Conservation (phyloP, 148 eudicot genomes). For the Camellia granthamiana region DNA sequence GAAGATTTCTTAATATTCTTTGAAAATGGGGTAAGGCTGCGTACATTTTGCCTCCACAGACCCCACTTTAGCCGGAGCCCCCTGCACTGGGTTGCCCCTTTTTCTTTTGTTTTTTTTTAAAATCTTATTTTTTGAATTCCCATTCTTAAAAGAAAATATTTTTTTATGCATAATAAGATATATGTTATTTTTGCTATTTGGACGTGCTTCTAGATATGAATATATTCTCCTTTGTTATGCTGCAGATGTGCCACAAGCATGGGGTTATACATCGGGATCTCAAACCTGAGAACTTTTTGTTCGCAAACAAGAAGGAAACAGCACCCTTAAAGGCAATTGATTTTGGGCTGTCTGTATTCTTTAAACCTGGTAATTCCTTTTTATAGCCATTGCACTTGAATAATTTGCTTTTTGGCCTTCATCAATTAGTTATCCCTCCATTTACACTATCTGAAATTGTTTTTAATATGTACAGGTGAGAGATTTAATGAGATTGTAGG, state of each 20-base stretch:
- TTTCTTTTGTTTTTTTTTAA: no score
- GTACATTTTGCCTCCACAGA: no score
- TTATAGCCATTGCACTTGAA: not conserved
- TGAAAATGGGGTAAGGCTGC: no score
- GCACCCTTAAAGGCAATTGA: constrained; percentile 28
- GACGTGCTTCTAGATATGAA: not conserved
- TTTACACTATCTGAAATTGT: not conserved
- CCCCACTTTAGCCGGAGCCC: no score
- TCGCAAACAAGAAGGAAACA: constrained; percentile 25
- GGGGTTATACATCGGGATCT: constrained; percentile 34
- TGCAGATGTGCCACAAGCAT: constrained; percentile 27
- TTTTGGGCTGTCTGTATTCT: constrained; percentile 30
- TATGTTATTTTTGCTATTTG: not conserved
- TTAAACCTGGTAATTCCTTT: constrained; percentile 29
- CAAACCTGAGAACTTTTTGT: constrained; percentile 32
- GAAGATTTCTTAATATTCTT: no score
- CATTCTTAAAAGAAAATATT: not conserved
- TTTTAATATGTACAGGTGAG: constrained; percentile 12
- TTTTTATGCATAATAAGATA: no score
- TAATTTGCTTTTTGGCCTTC: not conserved
- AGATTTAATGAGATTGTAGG: constrained; percentile 39
- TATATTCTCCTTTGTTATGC: not conserved
- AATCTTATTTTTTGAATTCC: no score
- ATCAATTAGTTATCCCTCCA: not conserved
- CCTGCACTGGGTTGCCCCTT: no score